These are phyloP conservation scores for Microstegium vimineum DNA, from an alignment of 176 grass and related monocot genomes.

Conservation along the genomic window DNA sequence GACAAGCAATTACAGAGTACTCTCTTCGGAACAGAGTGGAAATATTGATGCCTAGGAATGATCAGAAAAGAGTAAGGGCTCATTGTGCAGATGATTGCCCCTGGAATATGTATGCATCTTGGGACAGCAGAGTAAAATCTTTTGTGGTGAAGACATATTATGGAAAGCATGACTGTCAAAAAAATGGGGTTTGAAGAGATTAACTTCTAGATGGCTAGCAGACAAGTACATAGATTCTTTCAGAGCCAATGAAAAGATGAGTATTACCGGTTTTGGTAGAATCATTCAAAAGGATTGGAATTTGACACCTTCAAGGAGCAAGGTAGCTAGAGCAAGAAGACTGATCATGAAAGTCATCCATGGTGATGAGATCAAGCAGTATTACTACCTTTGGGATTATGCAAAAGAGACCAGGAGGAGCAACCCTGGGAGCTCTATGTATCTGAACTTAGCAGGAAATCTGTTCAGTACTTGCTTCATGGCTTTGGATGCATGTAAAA, in stretches of 20 bases:
- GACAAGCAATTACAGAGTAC: background rate
- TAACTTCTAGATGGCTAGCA: background rate
- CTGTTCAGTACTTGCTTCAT: no score
- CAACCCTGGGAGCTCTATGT: no score
- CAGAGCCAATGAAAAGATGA: background rate
- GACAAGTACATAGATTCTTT: background rate
- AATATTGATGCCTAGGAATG: background rate
- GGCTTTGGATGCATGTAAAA: no score
- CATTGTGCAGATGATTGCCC: background rate
- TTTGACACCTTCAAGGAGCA: no score
- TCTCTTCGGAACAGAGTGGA: background rate
- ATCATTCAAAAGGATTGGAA: no score
- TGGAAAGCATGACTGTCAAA: background rate
- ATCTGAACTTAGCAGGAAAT: no score
- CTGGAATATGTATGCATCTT: no score
- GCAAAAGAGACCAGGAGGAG: no score
- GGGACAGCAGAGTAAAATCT: background rate
- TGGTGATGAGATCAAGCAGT: no score
- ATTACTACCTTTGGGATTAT: no score
- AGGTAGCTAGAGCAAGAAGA: no score
- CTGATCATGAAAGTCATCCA: no score
- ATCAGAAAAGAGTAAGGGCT: background rate
- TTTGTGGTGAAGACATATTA: background rate
- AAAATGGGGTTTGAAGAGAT: background rate
- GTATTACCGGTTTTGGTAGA: background rate